Evolutionary conservation across 768 basidiomycete genomes (phyloP).

Genomic region (Lyophyllum decastes): DNA sequence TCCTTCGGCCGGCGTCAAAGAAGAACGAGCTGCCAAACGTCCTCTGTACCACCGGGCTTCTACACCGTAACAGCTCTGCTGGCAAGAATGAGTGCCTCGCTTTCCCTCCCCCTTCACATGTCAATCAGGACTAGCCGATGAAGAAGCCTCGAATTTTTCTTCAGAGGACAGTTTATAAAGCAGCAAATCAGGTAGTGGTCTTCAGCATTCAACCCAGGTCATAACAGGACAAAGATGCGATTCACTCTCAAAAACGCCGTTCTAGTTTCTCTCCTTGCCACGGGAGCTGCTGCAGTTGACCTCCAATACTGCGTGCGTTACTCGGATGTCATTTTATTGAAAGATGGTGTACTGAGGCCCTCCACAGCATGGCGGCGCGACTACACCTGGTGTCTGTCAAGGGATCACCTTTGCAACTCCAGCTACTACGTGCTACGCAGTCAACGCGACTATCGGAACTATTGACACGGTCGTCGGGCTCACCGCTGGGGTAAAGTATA

Average conservation of each 20-base stretch:
- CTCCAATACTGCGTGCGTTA: constrained; percentile 8
- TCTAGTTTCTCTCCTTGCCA: neutral
- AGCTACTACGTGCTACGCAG: constrained; percentile 1
- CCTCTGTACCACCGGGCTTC: neutral
- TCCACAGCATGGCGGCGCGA: constrained; percentile 4
- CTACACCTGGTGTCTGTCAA: neutral
- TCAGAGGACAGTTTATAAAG: constrained; percentile 1
- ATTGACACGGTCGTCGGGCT: constrained; percentile 7
- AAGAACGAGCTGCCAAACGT: constrained; percentile 1
- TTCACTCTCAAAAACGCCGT: neutral
- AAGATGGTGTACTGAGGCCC: neutral
- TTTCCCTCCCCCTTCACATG: constrained; percentile 5
- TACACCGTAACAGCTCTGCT: neutral
- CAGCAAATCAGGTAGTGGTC: neutral
- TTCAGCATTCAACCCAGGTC: neutral
- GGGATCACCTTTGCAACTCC: constrained; percentile 3
- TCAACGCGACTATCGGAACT: constrained; percentile 1
- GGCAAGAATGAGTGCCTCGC: neutral
- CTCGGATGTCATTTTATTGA: neutral
- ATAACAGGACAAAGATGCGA: neutral
- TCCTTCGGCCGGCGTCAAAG: neutral
- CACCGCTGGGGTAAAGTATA: constrained; percentile 6
- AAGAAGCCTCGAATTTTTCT: neutral
- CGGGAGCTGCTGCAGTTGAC: constrained; percentile 6
- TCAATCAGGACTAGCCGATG: constrained; percentile 1